A percentile compares a stretch with the other conserved stretches of the same genome.
phyloP scores from a whole-genome alignment of 1,284 basidiomycete species.

The Binderoboletus segoi region DNA sequence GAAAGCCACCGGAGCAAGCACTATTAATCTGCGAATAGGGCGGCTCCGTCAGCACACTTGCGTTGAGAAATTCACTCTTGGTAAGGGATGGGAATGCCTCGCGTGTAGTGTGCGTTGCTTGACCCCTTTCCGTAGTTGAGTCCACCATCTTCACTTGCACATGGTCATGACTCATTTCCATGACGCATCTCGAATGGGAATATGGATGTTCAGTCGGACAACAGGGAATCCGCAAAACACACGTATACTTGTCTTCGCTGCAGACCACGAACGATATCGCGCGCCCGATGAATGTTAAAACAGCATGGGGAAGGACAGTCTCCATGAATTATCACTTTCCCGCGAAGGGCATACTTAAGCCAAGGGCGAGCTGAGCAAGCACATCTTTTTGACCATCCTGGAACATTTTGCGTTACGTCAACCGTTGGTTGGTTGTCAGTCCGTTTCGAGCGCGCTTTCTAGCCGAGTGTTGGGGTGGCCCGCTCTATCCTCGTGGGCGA shows the following conservation, averaged over 20 bases:
- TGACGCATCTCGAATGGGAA: background rate
- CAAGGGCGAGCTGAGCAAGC: no score
- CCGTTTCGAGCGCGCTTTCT: no score
- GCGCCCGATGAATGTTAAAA: no score
- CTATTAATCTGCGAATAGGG: background rate
- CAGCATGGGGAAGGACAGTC: no score
- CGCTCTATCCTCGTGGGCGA: no score
- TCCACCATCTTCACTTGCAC: background rate
- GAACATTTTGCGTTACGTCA: no score
- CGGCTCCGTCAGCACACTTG: background rate
- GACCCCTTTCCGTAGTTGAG: background rate
- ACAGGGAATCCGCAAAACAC: background rate
- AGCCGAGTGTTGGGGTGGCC: no score
- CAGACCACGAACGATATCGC: background rate
- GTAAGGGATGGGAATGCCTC: background rate
- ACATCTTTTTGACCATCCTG: no score
- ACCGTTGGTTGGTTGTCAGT: no score
- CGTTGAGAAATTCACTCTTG: background rate
- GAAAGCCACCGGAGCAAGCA: background rate
- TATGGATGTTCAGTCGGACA: no score
- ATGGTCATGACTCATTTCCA: background rate
- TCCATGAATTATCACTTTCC: no score
- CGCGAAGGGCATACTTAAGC: no score
- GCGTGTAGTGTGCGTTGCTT: background rate
- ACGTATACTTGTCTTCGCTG: background rate